phyloP scores from a whole-genome alignment of 148 eudicot species.

The Talinum fruticosum region DNA sequence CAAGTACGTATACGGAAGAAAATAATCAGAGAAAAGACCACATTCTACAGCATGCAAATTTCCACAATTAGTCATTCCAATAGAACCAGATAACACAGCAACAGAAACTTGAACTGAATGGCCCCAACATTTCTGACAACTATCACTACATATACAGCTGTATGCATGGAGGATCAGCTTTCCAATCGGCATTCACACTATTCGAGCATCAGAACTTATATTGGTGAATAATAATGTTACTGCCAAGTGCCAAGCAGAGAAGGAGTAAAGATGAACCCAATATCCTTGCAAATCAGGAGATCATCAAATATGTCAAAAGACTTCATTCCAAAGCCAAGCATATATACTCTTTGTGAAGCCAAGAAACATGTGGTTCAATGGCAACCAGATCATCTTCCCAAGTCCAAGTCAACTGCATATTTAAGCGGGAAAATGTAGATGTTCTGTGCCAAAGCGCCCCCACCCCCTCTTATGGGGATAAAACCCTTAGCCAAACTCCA shows the following conservation, averaged over 20 bases:
- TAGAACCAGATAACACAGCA: neutral
- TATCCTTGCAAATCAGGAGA: neutral
- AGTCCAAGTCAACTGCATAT: neutral
- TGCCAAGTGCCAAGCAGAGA: neutral
- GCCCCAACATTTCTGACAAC: neutral
- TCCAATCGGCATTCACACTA: neutral
- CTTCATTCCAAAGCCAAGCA: neutral
- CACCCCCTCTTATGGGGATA: too few relatives aligned
- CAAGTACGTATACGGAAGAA: neutral
- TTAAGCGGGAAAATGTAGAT: neutral
- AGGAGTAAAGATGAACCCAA: neutral
- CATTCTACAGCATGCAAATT: neutral
- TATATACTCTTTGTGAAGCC: neutral
- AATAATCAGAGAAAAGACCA: neutral
- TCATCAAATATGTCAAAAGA: neutral
- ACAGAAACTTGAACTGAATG: neutral
- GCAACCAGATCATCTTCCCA: neutral
- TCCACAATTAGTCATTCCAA: neutral
- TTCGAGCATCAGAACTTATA: neutral
- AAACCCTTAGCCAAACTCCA: too few relatives aligned
- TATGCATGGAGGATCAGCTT: too few relatives aligned
- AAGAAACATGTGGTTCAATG: neutral
- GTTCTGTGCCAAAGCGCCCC: neutral
- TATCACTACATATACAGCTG: neutral
- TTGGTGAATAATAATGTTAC: neutral